Evolutionary conservation across 2,329 filamentous ascomycete species (phyloP).

Genomic region (Apiospora pterosperma): DNA sequence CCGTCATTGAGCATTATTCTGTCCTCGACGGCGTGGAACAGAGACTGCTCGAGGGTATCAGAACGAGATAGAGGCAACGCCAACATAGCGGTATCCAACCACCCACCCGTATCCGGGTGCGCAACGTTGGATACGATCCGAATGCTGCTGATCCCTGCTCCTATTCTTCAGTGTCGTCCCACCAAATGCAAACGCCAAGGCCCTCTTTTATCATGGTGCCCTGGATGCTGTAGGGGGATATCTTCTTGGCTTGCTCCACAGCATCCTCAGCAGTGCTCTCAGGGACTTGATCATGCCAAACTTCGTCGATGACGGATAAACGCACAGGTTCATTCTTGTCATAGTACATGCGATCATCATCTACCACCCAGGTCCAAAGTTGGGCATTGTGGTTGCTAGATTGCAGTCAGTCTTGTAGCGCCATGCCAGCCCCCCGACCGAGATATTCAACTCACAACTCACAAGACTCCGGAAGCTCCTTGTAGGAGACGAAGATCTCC

Average conservation of each 20-base stretch:
- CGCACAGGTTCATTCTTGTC: conserved; percentile 87
- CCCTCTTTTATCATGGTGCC: conserved; percentile 62
- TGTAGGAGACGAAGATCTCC: conserved; percentile 77
- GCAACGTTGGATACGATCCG: background rate
- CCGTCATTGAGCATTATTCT: conserved; percentile 90
- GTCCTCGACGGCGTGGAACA: conserved; percentile 87
- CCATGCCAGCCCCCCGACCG: conserved; percentile 3
- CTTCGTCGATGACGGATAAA: conserved; percentile 80
- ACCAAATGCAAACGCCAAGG: conserved; percentile 62
- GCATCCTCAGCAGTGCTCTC: conserved; percentile 60
- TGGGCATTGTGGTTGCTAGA: conserved; percentile 68
- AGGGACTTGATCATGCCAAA: conserved; percentile 87
- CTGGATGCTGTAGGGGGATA: conserved; percentile 67
- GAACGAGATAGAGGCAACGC: conserved; percentile 28
- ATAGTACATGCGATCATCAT: conserved; percentile 74
- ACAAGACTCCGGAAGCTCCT: conserved; percentile 71
- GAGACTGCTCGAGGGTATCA: conserved; percentile 63
- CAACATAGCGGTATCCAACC: background rate
- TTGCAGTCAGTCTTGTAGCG: conserved; percentile 22
- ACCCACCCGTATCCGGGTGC: background rate
- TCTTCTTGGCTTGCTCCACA: conserved; percentile 50
- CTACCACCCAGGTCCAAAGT: conserved; percentile 80
- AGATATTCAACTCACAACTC: conserved; percentile 61
- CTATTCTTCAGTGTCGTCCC: conserved; percentile 38
- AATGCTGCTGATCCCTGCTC: background rate